These are phyloP conservation scores for Kodamaea derodonti DNA, from an alignment of 1,139 yeast species.

Conservation along the genomic window DNA sequence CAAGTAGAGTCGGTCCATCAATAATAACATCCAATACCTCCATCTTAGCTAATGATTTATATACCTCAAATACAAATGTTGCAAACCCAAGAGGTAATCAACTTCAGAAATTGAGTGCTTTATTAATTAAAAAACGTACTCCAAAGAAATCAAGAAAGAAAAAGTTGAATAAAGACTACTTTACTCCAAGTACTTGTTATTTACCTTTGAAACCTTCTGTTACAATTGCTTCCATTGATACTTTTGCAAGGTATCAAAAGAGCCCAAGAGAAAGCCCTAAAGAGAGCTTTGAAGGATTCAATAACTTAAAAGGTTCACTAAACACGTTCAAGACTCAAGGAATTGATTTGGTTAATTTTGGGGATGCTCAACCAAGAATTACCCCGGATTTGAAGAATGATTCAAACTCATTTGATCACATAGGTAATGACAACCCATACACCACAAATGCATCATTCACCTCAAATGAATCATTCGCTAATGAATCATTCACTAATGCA, in stretches of 20 bases:
- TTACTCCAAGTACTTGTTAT: not conserved
- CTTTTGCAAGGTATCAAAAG: slow-evolving; percentile 10
- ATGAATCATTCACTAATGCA: not conserved
- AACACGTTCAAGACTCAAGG: not conserved
- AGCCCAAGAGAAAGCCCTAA: not conserved
- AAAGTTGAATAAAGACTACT: not conserved
- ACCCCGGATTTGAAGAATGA: too few species aligned
- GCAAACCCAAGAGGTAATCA: not conserved
- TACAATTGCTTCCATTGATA: slow-evolving; percentile 23
- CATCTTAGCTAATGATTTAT: too few species aligned
- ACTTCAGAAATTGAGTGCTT: not conserved
- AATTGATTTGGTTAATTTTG: too few species aligned
- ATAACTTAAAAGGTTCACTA: not conserved
- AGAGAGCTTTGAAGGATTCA: not conserved
- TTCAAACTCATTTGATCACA: not conserved
- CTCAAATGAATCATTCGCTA: not conserved
- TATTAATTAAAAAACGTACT: not conserved
- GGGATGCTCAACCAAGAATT: too few species aligned
- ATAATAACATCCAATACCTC: too few species aligned
- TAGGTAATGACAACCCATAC: too few species aligned
- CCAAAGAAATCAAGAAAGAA: not conserved
- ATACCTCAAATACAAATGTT: too few species aligned
- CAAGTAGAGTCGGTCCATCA: too few species aligned
- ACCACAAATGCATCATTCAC: not conserved
- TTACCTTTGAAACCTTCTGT: slow-evolving; percentile 22